phyloP scores from a whole-genome alignment of 2,329 filamentous ascomycete genomes.

The Aspergillus viridinutans region DNA sequence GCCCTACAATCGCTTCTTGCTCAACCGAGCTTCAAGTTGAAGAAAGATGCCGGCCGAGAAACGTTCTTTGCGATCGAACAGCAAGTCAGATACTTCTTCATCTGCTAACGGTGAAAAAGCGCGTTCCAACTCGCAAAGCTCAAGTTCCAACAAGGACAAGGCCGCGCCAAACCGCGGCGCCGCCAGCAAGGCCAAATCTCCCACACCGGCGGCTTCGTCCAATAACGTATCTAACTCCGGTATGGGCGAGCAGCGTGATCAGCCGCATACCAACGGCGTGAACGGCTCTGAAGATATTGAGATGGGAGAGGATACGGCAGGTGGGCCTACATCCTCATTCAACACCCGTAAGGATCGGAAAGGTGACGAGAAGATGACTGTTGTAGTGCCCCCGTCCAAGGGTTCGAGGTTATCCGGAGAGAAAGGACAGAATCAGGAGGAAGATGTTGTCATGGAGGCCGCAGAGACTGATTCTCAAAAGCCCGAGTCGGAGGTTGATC shows the following conservation, averaged over 20 bases:
- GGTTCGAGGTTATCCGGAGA: conserved; percentile 55
- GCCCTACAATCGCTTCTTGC: conserved; percentile 25
- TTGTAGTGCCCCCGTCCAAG: conserved; percentile 72
- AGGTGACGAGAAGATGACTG: conserved; percentile 73
- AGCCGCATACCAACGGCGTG: conserved; percentile 60
- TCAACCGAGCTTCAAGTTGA: conserved; percentile 31
- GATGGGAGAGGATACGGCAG: conserved; percentile 61
- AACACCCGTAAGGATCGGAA: conserved; percentile 66
- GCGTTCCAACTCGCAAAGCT: conserved; percentile 41
- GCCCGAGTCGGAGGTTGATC: conserved; percentile 41
- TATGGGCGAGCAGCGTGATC: conserved; percentile 69
- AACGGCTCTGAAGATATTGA: conserved; percentile 65
- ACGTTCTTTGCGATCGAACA: conserved; percentile 45
- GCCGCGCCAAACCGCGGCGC: conserved; percentile 40
- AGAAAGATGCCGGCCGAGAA: conserved; percentile 45
- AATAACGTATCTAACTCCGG: conserved; percentile 34
- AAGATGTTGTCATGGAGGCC: conserved; percentile 68
- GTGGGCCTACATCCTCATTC: conserved; percentile 46
- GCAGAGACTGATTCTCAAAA: conserved; percentile 43
- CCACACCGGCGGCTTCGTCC: conserved; percentile 33
- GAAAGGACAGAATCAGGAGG: conserved; percentile 58
- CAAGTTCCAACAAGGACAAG: conserved; percentile 43
- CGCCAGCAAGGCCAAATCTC: conserved; percentile 38
- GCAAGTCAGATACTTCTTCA: conserved; percentile 44
- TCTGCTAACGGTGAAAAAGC: conserved; percentile 46